Conservation (phyloP, 2,329 filamentous ascomycete species). For the Sphaerostilbella broomeana region DNA sequence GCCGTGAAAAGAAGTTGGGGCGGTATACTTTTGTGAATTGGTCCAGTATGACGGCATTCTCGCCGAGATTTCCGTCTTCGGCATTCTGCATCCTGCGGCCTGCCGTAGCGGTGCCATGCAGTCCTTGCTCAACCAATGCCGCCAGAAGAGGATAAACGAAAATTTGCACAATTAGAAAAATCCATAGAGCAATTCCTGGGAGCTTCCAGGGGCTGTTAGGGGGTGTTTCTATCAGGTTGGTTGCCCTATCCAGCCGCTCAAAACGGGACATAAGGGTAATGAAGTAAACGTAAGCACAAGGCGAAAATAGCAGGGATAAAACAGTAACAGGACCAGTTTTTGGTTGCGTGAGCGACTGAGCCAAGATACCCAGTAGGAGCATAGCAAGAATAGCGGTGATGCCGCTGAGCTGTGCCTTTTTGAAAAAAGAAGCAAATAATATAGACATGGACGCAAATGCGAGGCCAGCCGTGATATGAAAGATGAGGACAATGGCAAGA, state of each 20-base stretch:
- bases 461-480: slow-evolving; percentile 69
- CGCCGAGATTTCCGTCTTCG: slow-evolving; percentile 21
- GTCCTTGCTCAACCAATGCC: slow-evolving; percentile 61
- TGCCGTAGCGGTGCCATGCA: slow-evolving; percentile 68
- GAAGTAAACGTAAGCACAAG: slow-evolving; percentile 84
- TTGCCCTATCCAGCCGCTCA: slow-evolving; percentile 54
- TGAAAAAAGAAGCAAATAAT: slow-evolving; percentile 76
- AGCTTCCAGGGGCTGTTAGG: slow-evolving; percentile 62
- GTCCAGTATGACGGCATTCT: slow-evolving; percentile 60
- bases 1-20: slow-evolving; percentile 54
- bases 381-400: slow-evolving; percentile 68
- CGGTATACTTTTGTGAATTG: slow-evolving; percentile 73
- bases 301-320: slow-evolving; percentile 71
- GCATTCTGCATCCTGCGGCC: slow-evolving; percentile 45
- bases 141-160: slow-evolving; percentile 71
- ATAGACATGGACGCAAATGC: slow-evolving; percentile 75
- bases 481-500: slow-evolving; percentile 60
- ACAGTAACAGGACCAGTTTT: slow-evolving; percentile 59
- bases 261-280: slow-evolving; percentile 69
- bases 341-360: slow-evolving; percentile 63
- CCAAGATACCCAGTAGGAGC: slow-evolving; percentile 71
- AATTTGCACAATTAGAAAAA: slow-evolving; percentile 72
- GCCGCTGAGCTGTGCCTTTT: slow-evolving; percentile 79
- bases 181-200: slow-evolving; percentile 69
- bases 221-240: slow-evolving; percentile 55